Evolutionary conservation across 1,284 basidiomycete species (phyloP), one percentile per base, ranked within the genome.

Genomic region (Irpex sp.): DNA sequence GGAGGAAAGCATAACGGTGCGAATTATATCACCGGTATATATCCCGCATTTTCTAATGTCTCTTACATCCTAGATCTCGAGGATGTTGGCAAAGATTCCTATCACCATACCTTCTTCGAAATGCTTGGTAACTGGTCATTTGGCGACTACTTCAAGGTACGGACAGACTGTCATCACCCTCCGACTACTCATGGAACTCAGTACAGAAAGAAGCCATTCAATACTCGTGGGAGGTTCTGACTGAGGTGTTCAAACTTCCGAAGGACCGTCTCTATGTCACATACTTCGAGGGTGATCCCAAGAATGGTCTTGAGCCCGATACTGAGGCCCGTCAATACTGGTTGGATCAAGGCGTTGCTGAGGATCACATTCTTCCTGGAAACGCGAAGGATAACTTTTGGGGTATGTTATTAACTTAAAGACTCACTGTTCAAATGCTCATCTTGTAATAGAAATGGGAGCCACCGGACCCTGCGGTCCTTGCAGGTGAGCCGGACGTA

Each of bases 81-180:
- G 75, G 97, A 99, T 76, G 97, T 99, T 62, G 97, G 97, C 57
- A 97, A 97, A 78, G 97, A 99, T 75, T 94, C 93, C 1, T 95
- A 95, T 74, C 94, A 94, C 70, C 92, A 98, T 77, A 99, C 97
- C 2, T 99, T 99, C 81, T 99, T 99, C 74, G 97, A 99, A 79
- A 99, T 99, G 97, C 80, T 99, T 66, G 97, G 97, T 53, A 99
- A 99, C 78, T 99, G 97, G 97, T 98, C 95, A 8, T 99, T 99
- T 70, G 97, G 97, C 4, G 94, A 99, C 77, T 99, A 99, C 80
- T 99, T 99, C 87, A 99, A 99, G 87, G 94, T 88, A 61, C 58
- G 72, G 17, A 17, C 35, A 35, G 6, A 35, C 31, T n/a, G n/a
- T 7, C 36, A 43, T 11, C 39, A 57, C 17, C 26, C 36, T 21